Conservation (phyloP, 306 rosid genomes). For the Morella rubra region DNA sequence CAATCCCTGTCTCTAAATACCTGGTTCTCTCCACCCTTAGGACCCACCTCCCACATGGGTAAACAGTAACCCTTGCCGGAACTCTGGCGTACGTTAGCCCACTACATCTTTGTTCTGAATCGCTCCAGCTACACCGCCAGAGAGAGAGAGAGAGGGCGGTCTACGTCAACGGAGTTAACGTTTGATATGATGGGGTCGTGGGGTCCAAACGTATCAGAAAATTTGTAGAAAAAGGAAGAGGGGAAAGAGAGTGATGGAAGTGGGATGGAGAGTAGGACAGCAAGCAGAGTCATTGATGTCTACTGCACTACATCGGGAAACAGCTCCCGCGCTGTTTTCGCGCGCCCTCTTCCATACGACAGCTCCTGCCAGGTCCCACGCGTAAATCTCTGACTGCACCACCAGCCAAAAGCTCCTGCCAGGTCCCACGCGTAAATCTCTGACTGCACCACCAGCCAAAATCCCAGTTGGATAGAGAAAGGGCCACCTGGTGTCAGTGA, state of each 20-base stretch:
- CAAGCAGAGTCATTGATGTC: constrained; percentile 25
- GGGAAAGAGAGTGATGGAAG: neutral
- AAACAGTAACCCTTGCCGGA: constrained; percentile 24
- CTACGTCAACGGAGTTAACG: constrained; percentile 32
- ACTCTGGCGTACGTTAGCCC: constrained; percentile 19
- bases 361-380: neutral
- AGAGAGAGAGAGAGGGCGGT: constrained; percentile 13
- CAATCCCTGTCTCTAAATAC: constrained; percentile 45
- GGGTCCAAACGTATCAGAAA: constrained; percentile 30
- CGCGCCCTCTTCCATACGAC: constrained; percentile 47
- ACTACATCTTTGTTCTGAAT: neutral
- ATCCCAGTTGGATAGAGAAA: neutral
- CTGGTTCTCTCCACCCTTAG: constrained; percentile 25
- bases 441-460: constrained; percentile 8
- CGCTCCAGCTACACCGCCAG: neutral
- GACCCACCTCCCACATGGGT: constrained; percentile 57
- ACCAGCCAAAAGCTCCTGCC: neutral
- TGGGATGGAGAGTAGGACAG: neutral
- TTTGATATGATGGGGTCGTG: constrained; percentile 44
- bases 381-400: constrained; percentile 8
- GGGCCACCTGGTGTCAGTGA: constrained; percentile 10
- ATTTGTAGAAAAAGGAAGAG: constrained; percentile 4
- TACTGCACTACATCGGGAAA: constrained; percentile 39
- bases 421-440: neutral
- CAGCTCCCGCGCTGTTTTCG: constrained; percentile 70